phyloP scores from a whole-genome alignment of 83 land plant genomes.

The Picea abies region DNA sequence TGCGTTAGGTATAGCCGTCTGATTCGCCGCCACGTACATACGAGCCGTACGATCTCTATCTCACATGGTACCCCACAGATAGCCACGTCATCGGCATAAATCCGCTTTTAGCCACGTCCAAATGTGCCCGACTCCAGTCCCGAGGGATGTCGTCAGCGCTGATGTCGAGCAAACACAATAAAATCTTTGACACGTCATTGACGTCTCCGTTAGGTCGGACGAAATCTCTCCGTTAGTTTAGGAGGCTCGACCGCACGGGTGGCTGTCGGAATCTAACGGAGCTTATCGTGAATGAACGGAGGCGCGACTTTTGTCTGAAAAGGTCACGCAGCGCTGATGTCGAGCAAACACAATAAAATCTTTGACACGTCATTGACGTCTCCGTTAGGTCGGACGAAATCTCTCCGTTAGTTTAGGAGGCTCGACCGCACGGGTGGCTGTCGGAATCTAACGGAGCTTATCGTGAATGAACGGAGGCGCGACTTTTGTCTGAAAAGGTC shows the following conservation, averaged over 20 bases:
- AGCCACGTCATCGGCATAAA: not conserved
- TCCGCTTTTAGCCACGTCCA: no score
- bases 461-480: not conserved
- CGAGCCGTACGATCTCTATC: not conserved
- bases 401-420: not conserved
- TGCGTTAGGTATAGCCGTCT: no score
- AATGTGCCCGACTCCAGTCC: not conserved
- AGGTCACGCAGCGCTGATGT: not conserved
- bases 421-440: not conserved
- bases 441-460: not conserved
- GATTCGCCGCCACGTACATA: not conserved
- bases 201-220: not conserved
- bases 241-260: not conserved
- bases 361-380: not conserved
- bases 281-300: not conserved
- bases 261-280: not conserved
- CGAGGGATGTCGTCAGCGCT: no score
- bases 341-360: not conserved
- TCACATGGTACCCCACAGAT: not conserved
- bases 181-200: not conserved
- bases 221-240: not conserved
- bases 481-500: not conserved
- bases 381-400: not conserved
- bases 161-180: not conserved
- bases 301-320: not conserved